A percentile compares a stretch with the other conserved stretches of the same genome.
phyloP scores from a whole-genome alignment of 2,329 filamentous ascomycete genomes.

The Oidium heveae region DNA sequence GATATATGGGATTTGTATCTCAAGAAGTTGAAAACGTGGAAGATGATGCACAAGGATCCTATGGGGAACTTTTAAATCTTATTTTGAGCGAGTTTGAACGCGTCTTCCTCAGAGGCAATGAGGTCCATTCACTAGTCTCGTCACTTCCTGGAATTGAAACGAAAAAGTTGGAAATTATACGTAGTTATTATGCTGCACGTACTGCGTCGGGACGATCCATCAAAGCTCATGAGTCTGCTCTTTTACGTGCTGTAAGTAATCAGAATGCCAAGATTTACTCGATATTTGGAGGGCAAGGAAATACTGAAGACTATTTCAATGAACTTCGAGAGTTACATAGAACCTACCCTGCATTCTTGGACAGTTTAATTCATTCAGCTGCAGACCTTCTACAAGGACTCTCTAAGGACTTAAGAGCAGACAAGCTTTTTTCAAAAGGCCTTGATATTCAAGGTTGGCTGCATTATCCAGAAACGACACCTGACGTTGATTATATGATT shows the following conservation, averaged over 20 bases:
- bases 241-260: conserved; percentile 70
- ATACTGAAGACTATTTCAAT: conserved; percentile 98
- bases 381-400: conserved; percentile 73
- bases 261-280: conserved; percentile 68
- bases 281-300: conserved; percentile 91
- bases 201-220: conserved; percentile 64
- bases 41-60: conserved; percentile 67
- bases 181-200: conserved; percentile 78
- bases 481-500: conserved; percentile 81
- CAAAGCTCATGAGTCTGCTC: conserved; percentile 77
- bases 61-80: conserved; percentile 78
- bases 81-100: conserved; percentile 91
- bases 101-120: conserved; percentile 80
- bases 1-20: conserved; percentile 80
- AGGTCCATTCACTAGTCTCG: conserved; percentile 76
- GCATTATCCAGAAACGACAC: conserved; percentile 65
- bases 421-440: conserved; percentile 95
- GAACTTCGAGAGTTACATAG: conserved; percentile 78
- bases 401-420: conserved; percentile 58
- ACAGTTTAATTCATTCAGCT: conserved; percentile 56
- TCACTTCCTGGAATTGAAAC: conserved; percentile 67
- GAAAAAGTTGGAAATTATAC: conserved; percentile 79
- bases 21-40: conserved; percentile 78
- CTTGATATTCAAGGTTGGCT: conserved; percentile 88
- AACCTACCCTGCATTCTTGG: conserved; percentile 77